Conservation (phyloP, 768 basidiomycete species). For the Tremella fuciformis region DNA sequence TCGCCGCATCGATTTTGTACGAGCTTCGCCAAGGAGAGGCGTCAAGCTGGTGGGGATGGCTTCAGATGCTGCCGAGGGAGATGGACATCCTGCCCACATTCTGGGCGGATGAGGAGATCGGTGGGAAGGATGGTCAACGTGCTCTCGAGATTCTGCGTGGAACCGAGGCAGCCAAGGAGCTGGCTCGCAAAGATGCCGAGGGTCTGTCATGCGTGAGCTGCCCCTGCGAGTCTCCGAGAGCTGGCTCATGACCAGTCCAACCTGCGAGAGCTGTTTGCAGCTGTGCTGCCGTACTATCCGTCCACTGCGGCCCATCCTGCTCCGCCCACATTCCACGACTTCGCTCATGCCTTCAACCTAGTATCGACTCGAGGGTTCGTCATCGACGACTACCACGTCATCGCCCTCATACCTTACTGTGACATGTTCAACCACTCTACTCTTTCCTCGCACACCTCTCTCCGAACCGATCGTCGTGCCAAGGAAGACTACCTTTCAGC, state of each 20-base stretch:
- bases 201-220: slow-evolving; percentile 27
- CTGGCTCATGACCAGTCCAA: not conserved
- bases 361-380: slow-evolving; percentile 81
- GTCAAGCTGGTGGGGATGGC: slow-evolving; percentile 51
- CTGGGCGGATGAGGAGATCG: slow-evolving; percentile 43
- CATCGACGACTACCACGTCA: slow-evolving; percentile 73
- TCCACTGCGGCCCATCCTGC: slow-evolving; percentile 16
- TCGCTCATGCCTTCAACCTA: slow-evolving; percentile 62
- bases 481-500: slow-evolving; percentile 19
- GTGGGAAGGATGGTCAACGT: slow-evolving; percentile 33
- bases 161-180: slow-evolving; percentile 42
- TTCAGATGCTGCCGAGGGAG: slow-evolving; percentile 49
- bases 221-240: not conserved
- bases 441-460: slow-evolving; percentile 16
- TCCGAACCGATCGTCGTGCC: slow-evolving; percentile 20
- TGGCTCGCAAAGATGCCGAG: slow-evolving; percentile 25
- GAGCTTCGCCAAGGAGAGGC: slow-evolving; percentile 44
- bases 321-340: slow-evolving; percentile 46
- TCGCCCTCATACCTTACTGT: slow-evolving; percentile 80
- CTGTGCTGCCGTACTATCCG: slow-evolving; percentile 13
- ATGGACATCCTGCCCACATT: slow-evolving; percentile 45
- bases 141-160: slow-evolving; percentile 43
- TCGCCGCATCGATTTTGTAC: slow-evolving; percentile 49
- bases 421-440: slow-evolving; percentile 57
- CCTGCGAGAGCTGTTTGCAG: not conserved